Evolutionary conservation across 2,329 filamentous ascomycete species (phyloP), one percentile per base, ranked within the genome.

Genomic region (Claviceps purpurea): DNA sequence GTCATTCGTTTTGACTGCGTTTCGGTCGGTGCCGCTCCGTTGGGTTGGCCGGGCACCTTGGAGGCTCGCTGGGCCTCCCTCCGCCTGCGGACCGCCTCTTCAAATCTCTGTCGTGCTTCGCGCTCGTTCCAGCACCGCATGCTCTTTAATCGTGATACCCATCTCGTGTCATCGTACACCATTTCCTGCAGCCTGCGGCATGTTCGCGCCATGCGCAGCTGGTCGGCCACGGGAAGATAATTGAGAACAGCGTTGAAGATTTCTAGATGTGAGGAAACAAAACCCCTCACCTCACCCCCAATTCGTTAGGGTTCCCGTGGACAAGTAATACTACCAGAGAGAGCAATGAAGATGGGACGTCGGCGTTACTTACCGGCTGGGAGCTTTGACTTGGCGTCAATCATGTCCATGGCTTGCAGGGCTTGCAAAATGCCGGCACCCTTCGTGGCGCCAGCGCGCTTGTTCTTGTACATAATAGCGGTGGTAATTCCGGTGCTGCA

Each of bases 151-250:
- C 87, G 79, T 57, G 87, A 82, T 41, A 97, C 86, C 93, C 93
- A 98, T 71, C 91, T 79, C 49, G 89, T 88, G 67, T 98, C 93
- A 66, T 98, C 93, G 69, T 97, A 98, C 3, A 96, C 90, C 90
- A 98, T 98, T 70, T 98, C 93, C 64, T 86, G 85, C 77, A 97
- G 81, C 55, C 88, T 86, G 63, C 81, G 85, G 54, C 89, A 95
- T 24, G 87, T 83, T 56, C 85, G 83, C 45, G 93, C 91, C 64
- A 89, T 91, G 59, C 82, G 81, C 65, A 97, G 79, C 61, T 95
- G 83, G 66, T 96, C 91, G 55, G 84, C 73, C 30, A 95, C 78
- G 41, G 88, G 85, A 41, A 97, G 80, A 70, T 94, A 89, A 64
- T 96, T 89, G 63, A 98, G 79, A 58, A 98, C 89, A 0, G 82